These are phyloP conservation scores for Stropharia rugosoannulata DNA, from an alignment of 768 basidiomycete genomes.

Conservation along the genomic window DNA sequence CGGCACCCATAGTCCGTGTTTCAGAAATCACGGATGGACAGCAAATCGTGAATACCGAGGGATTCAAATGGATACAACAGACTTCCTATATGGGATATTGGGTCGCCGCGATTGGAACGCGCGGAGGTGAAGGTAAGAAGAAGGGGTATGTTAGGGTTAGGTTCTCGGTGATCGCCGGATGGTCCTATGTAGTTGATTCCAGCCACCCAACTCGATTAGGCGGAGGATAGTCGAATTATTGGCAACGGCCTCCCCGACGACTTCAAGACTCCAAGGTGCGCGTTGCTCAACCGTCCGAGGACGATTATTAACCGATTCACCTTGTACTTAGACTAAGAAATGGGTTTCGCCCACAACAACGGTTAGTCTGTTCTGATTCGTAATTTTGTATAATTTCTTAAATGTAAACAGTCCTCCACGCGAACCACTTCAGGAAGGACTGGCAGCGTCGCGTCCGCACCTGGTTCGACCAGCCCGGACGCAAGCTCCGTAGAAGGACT, in stretches of 20 bases:
- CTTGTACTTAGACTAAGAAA: slow-evolving; percentile 44
- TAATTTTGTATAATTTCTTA: slow-evolving; percentile 5
- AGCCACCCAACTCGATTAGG: slow-evolving; percentile 39
- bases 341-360: slow-evolving; percentile 84
- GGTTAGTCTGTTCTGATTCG: slow-evolving; percentile 40
- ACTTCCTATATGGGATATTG: not conserved
- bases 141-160: slow-evolving; percentile 28
- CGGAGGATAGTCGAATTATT: slow-evolving; percentile 25
- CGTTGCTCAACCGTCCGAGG: slow-evolving; percentile 11
- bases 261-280: slow-evolving; percentile 47
- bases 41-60: too few species aligned
- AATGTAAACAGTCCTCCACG: slow-evolving; percentile 68
- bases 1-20: too few species aligned
- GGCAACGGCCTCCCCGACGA: slow-evolving; percentile 42
- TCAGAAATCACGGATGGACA: not conserved
- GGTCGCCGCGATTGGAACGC: slow-evolving; percentile 10
- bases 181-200: slow-evolving; percentile 37
- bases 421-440: slow-evolving; percentile 97
- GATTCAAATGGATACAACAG: too few species aligned
- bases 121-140: not conserved
- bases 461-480: slow-evolving; percentile 99
- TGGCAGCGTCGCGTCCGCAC: slow-evolving; percentile 97
- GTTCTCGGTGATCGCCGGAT: slow-evolving; percentile 35
- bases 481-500: slow-evolving; percentile 92
- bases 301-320: slow-evolving; percentile 12